These are phyloP conservation scores for Yarrowia divulgata DNA, from an alignment of 805 yeast genomes.

Conservation along the genomic window DNA sequence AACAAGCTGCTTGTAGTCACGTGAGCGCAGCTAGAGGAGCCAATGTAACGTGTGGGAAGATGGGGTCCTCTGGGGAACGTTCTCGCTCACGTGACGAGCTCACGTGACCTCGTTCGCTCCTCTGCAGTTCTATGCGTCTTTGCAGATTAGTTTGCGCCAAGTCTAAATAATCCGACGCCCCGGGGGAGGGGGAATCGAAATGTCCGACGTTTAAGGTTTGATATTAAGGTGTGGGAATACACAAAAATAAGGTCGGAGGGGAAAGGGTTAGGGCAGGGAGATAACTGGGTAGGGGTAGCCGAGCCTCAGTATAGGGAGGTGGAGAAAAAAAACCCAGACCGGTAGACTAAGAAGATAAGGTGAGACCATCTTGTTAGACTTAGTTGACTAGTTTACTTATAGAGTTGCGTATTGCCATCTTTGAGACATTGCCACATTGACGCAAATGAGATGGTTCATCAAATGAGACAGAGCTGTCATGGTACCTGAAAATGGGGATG, in stretches of 20 bases:
- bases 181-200: constrained; percentile 33
- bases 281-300: constrained; percentile 15
- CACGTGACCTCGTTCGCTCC: neutral
- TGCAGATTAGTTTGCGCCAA: constrained; percentile 10
- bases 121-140: constrained; percentile 23
- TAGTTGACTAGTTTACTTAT: neutral
- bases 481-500: neutral
- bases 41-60: no score
- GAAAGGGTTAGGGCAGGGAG: constrained; percentile 15
- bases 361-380: neutral
- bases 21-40: no score
- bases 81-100: neutral
- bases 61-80: no score
- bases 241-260: constrained; percentile 13
- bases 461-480: neutral
- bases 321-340: neutral
- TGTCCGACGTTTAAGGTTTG: constrained; percentile 25
- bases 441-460: neutral
- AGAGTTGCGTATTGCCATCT: neutral
- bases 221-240: constrained; percentile 3
- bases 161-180: constrained; percentile 30
- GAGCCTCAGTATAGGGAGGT: neutral
- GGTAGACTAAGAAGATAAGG: neutral
- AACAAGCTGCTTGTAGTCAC: no score
- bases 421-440: neutral